These are phyloP conservation scores for Chloroidium sp. DNA, from an alignment of 163 green algal species.

Conservation along the genomic window DNA sequence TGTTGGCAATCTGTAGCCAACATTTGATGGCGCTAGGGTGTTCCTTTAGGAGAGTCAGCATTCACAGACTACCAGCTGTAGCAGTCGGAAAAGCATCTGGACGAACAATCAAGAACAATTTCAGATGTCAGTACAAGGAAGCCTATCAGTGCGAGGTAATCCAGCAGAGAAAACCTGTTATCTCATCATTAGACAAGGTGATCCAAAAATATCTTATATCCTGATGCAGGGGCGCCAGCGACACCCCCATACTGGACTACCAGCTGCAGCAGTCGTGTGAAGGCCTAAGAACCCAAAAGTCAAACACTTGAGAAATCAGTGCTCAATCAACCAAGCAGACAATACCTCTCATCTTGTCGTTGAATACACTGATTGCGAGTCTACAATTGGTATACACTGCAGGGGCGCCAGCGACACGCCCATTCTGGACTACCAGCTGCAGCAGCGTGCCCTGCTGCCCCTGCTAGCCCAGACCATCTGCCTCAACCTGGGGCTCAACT, in stretches of 20 bases:
- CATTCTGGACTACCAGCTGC: conserved; percentile 89
- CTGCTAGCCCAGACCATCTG: conserved; percentile 72
- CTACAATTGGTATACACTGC: background rate
- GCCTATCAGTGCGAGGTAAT: too few relatives aligned
- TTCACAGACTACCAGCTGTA: too few relatives aligned
- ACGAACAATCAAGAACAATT: too few relatives aligned
- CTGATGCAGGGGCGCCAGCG: conserved; percentile 48
- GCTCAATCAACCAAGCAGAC: too few relatives aligned
- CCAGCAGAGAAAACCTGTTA: background rate
- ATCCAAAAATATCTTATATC: background rate
- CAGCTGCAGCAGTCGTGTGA: too few relatives aligned
- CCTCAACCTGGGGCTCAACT: conserved; percentile 76
- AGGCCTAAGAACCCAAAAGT: too few relatives aligned
- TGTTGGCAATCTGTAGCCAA: too few relatives aligned
- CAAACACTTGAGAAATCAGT: too few relatives aligned
- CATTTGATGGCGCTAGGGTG: too few relatives aligned
- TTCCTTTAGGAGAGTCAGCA: too few relatives aligned
- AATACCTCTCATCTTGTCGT: background rate
- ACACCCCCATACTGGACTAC: conserved; percentile 70
- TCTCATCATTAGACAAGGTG: background rate
- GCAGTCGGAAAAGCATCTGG: too few relatives aligned
- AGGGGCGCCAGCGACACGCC: conserved; percentile 71
- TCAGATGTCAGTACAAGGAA: too few relatives aligned
- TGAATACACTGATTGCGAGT: background rate
- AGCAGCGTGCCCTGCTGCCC: conserved; percentile 79